These are phyloP conservation scores for Rickenella mellea DNA, from an alignment of 768 basidiomycete genomes.

Conservation along the genomic window DNA sequence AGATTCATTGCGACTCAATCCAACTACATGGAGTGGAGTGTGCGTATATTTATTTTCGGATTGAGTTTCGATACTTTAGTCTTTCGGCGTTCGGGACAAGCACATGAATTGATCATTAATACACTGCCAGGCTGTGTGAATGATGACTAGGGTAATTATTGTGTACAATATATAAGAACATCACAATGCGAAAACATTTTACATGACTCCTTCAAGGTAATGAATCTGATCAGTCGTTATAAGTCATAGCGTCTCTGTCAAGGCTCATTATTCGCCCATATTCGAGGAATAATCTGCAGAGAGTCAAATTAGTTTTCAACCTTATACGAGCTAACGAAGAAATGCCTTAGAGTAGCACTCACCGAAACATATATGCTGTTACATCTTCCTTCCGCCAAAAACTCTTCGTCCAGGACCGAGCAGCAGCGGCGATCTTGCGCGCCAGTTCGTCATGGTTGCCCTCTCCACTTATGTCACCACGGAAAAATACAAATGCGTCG, in stretches of 20 bases:
- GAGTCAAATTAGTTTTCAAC: not conserved
- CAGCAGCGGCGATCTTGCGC: constrained; percentile 42
- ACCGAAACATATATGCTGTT: constrained; percentile 52
- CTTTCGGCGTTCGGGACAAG: too few relatives aligned
- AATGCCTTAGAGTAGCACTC: constrained; percentile 8
- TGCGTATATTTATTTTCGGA: too few relatives aligned
- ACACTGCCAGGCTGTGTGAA: too few relatives aligned
- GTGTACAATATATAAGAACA: too few relatives aligned
- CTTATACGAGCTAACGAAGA: not conserved
- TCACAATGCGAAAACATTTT: too few relatives aligned
- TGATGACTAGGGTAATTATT: too few relatives aligned
- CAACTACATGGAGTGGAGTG: too few relatives aligned
- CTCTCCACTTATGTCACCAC: constrained; percentile 17
- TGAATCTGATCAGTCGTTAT: too few relatives aligned
- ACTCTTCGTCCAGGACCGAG: constrained; percentile 43
- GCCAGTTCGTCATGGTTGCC: constrained; percentile 5
- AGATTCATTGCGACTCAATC: too few relatives aligned
- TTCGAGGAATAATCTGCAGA: constrained; percentile 39
- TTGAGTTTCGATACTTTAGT: too few relatives aligned
- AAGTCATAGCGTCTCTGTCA: constrained; percentile 33
- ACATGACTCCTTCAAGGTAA: too few relatives aligned
- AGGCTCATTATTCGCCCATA: constrained; percentile 41
- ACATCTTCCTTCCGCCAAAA: constrained; percentile 58
- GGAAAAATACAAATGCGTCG: constrained; percentile 39
- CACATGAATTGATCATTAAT: too few relatives aligned